phyloP scores from a whole-genome alignment of 371 early-diverging fungal genomes.

The Capniomyces stellatus region DNA sequence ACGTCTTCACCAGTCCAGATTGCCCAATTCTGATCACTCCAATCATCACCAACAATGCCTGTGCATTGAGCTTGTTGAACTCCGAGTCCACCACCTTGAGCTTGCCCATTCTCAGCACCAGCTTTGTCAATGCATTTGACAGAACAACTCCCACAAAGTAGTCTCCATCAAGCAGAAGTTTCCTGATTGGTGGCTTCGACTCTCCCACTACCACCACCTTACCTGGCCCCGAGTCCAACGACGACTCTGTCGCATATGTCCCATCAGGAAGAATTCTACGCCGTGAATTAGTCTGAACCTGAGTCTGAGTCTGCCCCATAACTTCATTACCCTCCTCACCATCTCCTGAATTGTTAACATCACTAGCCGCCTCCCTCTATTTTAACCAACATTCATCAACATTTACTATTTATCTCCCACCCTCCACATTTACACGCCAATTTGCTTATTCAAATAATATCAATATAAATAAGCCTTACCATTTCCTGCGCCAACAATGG shows the following conservation, averaged over 20 bases:
- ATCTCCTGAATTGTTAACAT: neutral
- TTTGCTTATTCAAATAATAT: neutral
- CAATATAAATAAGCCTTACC: slow-evolving; percentile 18
- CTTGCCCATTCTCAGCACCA: slow-evolving; percentile 56
- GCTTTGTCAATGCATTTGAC: slow-evolving; percentile 72
- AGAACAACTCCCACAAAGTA: slow-evolving; percentile 78
- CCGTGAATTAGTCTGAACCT: slow-evolving; percentile 9
- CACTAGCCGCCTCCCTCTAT: slow-evolving; percentile 26
- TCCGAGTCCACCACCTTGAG: slow-evolving; percentile 27
- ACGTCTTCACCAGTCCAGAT: slow-evolving; percentile 56
- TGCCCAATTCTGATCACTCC: slow-evolving; percentile 84
- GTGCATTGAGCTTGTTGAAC: slow-evolving; percentile 53
- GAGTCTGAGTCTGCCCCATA: slow-evolving; percentile 16
- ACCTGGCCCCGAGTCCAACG: slow-evolving; percentile 34
- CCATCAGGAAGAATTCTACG: slow-evolving; percentile 87
- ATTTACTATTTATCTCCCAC: no score
- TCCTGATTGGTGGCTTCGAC: slow-evolving; percentile 4
- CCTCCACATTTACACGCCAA: no score
- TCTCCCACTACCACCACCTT: slow-evolving; percentile 11
- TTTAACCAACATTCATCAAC: slow-evolving; percentile 6
- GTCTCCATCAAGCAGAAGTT: slow-evolving; percentile 76
- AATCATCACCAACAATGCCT: slow-evolving; percentile 93
- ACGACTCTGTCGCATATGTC: slow-evolving; percentile 90
- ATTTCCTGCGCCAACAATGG: slow-evolving; percentile 82
- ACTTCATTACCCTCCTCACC: no score